Base-by-base conservation (phyloP, 768 basidiomycete genomes). In the Kwoniella bestiolae region DNA sequence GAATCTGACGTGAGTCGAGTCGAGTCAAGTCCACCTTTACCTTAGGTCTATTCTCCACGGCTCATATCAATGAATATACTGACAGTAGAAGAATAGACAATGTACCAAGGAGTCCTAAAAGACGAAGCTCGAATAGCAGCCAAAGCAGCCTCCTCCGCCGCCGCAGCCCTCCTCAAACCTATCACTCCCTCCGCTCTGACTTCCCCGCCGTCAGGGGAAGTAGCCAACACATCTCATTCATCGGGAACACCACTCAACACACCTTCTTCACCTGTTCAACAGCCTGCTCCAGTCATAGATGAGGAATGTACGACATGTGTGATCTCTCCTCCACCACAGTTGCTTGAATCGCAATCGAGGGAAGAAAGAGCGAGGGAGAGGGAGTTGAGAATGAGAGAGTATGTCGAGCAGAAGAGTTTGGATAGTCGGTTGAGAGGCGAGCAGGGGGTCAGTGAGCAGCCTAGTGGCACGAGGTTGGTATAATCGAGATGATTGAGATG, bases 51-150 rank as follows among this genome's bases (percentile, higher is more conserved):
- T 44, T 50, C 25, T 26, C 23, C 44, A 16, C 25, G 26, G 51
- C 28, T 26, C 55, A 34, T 31, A 21, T 14, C 35, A 3, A 28
- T 14, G 46, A 21, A 21, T 47, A 25, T n/a, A 47, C 46, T 47
- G n/a, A 57, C 9, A 32, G 53, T 16, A 16, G 2, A 5, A 28
- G 9, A 44, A 11, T 51, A 97, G 94, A 88, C 83, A 29, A 96
- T 96, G 94, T 95, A 91, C 77, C 84, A 89, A 76, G 94, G 94
- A 26, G 94, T 96, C 2, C 75, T 95, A 50, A 86, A 88, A 56
- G 94, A 96, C 77, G 94, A 97, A 74, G 90, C 88, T 72, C 88
- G 92, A 82, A 86, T 84, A 70, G 52, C 86, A 87, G 79, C 85
- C 88, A 67, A 86, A 89, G 78, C 86, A 84, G 64, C 89, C 87